Evolutionary conservation across 352 stramenopile genomes (phyloP).

Genomic region (Globisporangium paddicum): DNA sequence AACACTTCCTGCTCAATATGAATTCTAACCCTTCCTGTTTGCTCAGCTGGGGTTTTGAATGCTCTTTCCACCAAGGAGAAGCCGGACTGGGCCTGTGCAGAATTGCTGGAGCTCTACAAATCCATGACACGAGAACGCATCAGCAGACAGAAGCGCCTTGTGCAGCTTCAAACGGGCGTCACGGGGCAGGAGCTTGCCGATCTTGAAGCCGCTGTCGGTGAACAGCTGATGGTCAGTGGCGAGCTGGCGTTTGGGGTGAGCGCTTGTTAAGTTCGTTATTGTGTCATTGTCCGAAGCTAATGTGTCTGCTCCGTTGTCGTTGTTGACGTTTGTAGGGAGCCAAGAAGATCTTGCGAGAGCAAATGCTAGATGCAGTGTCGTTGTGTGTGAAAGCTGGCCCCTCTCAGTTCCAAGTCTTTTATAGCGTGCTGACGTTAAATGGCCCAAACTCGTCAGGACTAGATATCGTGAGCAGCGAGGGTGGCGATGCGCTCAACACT

Average conservation of each 20-base stretch:
- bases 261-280: no score
- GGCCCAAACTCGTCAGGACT: background rate
- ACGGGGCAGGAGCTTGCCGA: background rate
- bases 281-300: no score
- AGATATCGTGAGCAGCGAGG: background rate
- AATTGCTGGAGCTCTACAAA: constrained; percentile 25
- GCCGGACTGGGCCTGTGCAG: constrained; percentile 12
- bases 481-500: background rate
- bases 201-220: background rate
- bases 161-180: constrained; percentile 2
- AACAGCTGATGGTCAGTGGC: background rate
- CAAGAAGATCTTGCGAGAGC: background rate
- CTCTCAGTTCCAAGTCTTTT: background rate
- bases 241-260: constrained; percentile 3
- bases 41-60: constrained; percentile 49
- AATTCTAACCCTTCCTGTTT: background rate
- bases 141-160: constrained; percentile 3
- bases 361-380: background rate
- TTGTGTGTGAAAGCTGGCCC: background rate
- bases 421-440: background rate
- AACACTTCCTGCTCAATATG: background rate
- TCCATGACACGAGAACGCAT: constrained; percentile 21
- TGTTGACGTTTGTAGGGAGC: background rate
- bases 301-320: background rate
- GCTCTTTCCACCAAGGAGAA: constrained; percentile 15